Evolutionary conservation across 768 basidiomycete species (phyloP), one percentile per base, ranked within the genome.

Genomic region (Hygrocybe coccinea): DNA sequence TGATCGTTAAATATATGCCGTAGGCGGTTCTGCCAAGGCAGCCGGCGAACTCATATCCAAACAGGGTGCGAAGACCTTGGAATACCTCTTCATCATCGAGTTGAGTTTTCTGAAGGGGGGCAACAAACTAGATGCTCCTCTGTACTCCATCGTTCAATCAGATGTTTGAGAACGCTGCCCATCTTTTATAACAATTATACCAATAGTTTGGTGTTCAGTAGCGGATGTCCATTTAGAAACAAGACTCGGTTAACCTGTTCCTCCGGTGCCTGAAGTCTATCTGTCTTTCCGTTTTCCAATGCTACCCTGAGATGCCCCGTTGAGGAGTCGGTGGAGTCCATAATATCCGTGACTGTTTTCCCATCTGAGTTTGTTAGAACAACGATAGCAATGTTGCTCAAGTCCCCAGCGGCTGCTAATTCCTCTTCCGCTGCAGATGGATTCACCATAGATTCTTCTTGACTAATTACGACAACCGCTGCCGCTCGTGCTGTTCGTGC

Each of bases 71-170:
- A 86, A 86, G 61, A 87, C 88, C 25, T 69, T 95, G 36, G 91
- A 97, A 71, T 97, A 98, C 73, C 74, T 99, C 60, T 99, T 99
- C 76, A 85, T 98, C 70, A 86, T 97, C 58, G 91, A 94, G 60
- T 67, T 91, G 57, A 68, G 79, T 54, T 86, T 87, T 74, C 76
- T 93, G 63, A 85, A 89, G 62, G 91, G 87, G 7, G 68, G 77
- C 15, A 77, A 83, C 60, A 86, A 88, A 71, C 82, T 98, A 59
- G 82, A 91, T 64, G 93, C 91, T 33, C 91, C 93, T 1, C 74
- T 85, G 8, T 98, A 95, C 75, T 90, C 91, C 48, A 85, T 98
- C 68, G 76, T 97, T 57, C 83, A 97, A 70, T 74, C 78, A 56
- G 81, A 88, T 49, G 87, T 91, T 62, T 81, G 34, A 51, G 76